phyloP scores from a whole-genome alignment of 148 eudicot species.

The Cornus florida region DNA sequence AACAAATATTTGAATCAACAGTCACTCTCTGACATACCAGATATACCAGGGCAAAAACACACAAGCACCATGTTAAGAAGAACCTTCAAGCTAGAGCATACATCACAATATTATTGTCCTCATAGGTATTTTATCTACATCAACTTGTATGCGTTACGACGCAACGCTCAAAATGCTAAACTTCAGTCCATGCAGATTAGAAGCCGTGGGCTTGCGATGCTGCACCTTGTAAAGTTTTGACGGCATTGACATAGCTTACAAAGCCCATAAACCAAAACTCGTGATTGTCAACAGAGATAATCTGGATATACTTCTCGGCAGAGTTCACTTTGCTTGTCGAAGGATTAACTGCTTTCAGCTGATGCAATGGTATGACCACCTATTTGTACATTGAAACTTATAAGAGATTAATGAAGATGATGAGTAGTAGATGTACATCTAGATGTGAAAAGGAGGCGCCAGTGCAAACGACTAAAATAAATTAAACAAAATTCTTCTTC shows the following conservation, averaged over 20 bases:
- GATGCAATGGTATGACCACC: slow-evolving; percentile 78
- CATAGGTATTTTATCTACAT: slow-evolving; percentile 8
- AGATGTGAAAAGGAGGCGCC: too few species aligned
- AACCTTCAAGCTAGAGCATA: slow-evolving; percentile 1
- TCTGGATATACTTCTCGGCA: slow-evolving; percentile 83
- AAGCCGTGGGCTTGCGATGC: slow-evolving; percentile 27
- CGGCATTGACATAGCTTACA: slow-evolving; percentile 79
- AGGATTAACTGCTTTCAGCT: slow-evolving; percentile 82
- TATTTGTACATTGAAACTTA: slow-evolving; percentile 12
- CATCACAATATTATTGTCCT: neutral
- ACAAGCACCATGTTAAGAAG: neutral
- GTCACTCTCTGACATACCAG: neutral
- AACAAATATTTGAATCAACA: neutral
- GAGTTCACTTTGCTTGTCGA: slow-evolving; percentile 66
- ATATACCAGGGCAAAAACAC: neutral
- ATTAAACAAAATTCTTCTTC: neutral
- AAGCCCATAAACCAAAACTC: slow-evolving; percentile 96
- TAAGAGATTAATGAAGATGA: neutral
- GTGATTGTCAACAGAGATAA: slow-evolving; percentile 75
- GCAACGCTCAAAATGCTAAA: neutral
- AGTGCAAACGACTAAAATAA: too few species aligned
- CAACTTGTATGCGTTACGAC: neutral
- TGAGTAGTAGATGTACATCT: too few species aligned
- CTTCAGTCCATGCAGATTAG: slow-evolving; percentile 5
- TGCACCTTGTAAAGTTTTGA: slow-evolving; percentile 60